Evolutionary conservation across 2,329 filamentous ascomycete species (phyloP), one percentile per base, ranked within the genome.

Genomic region (Alternaria panax): DNA sequence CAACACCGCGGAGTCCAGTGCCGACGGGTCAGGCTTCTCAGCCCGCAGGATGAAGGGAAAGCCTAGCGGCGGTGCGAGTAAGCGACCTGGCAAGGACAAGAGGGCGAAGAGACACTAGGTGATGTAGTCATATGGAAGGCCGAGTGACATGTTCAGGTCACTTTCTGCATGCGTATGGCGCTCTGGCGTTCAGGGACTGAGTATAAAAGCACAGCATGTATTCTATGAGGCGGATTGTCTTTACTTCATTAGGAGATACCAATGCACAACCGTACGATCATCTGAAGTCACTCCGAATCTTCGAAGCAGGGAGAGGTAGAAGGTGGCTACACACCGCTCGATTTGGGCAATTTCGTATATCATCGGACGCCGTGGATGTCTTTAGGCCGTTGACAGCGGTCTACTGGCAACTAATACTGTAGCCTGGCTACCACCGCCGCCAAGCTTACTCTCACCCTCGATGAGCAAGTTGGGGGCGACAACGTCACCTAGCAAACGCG

Each of bases 1-100:
- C 62, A 92, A 92, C 68, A 93, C 97, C 79, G 93, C 93, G 48
- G 76, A 86, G 63, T 96, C 92, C 66, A 93, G 89, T 46, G 90
- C 87, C 62, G 95, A 99, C 78, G 81, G 96, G 68, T 87, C 87
- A 63, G 88, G 87, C 1, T 98, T 96, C 82, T 93, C 90, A 54
- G 85, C 85, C 36, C 92, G 90, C 84, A 91, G 88, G 81, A 97
- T 97, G 92, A 97, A 96, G 85, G 84, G 78, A 32, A 74, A 74
- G 65, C 51, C 63, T 24, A 42, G 50, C n/a, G 69, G 70, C 4
- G 73, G 69, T 18, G 71, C 70, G 12, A 72, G 62, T 20, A 66
- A 75, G 66, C 56, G 75, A 51, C 70, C 72, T 8, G 75, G 77
- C 11, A 79, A 79, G 67, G 69, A 59, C 38, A 71, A 70, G 62